These are phyloP conservation scores for Toxoplasma gondii DNA, from an alignment of 169 alveolate genomes.

Conservation along the genomic window DNA sequence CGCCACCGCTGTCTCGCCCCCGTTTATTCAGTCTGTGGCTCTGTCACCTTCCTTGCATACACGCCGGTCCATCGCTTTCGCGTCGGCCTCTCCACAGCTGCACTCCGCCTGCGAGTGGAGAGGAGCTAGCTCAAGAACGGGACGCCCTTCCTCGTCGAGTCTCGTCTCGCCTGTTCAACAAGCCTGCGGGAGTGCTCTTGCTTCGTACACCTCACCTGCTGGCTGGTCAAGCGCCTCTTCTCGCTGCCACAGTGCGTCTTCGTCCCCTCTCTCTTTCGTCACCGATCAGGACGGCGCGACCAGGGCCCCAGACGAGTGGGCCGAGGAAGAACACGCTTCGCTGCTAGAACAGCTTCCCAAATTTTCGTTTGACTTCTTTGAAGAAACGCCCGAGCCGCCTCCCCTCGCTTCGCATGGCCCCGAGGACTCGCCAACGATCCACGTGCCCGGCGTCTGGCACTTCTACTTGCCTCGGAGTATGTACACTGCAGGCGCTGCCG, in stretches of 20 bases:
- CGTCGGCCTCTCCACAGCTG: background rate
- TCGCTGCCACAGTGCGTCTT: background rate
- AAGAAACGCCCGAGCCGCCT: constrained; percentile 1
- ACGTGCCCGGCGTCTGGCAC: constrained; percentile 46
- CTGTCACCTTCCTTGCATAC: background rate
- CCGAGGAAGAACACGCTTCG: background rate
- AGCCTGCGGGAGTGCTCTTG: background rate
- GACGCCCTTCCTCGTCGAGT: background rate
- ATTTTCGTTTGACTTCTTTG: constrained; percentile 7
- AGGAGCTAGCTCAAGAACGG: too few relatives aligned
- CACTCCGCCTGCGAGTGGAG: background rate
- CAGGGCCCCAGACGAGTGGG: background rate
- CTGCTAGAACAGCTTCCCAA: background rate
- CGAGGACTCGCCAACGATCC: constrained; percentile 28
- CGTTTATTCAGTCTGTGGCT: too few relatives aligned
- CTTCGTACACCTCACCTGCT: background rate
- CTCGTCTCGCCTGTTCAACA: background rate
- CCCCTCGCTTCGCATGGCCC: constrained; percentile 35
- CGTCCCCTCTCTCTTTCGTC: background rate
- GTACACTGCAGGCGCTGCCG: background rate
- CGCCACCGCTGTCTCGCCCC: background rate
- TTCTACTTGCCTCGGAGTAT: constrained; percentile 29
- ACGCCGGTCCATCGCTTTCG: background rate
- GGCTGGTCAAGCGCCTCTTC: too few relatives aligned
- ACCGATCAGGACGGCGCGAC: background rate